phyloP scores from a whole-genome alignment of 176 grass and related monocot genomes.

The Dendrocalamus sinicus region DNA sequence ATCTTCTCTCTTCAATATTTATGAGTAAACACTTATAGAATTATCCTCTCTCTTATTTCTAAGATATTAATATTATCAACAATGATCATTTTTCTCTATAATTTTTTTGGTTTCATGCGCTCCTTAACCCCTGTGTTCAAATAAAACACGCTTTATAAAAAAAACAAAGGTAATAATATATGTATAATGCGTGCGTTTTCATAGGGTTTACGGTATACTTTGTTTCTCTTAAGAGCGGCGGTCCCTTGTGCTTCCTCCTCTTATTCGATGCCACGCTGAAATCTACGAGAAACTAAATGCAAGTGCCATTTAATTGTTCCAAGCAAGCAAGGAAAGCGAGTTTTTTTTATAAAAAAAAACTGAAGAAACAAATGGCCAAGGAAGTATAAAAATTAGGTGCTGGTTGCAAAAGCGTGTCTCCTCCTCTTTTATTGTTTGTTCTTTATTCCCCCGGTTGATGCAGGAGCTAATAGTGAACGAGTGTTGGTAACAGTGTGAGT shows the following conservation, averaged over 20 bases:
- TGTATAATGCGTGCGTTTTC: not conserved
- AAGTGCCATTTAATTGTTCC: not conserved
- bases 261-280: slow-evolving; percentile 37
- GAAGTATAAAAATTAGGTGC: too few relatives aligned
- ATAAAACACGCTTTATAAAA: too few relatives aligned
- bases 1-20: too few relatives aligned
- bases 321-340: too few relatives aligned
- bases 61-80: too few relatives aligned
- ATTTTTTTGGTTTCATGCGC: too few relatives aligned
- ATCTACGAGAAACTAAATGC: not conserved
- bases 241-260: slow-evolving; percentile 21
- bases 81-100: too few relatives aligned
- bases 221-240: slow-evolving; percentile 46
- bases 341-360: too few relatives aligned
- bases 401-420: not conserved
- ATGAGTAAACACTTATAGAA: too few relatives aligned
- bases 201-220: slow-evolving; percentile 16
- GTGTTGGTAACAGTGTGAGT: not conserved
- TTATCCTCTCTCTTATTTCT: too few relatives aligned
- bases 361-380: not conserved
- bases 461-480: not conserved
- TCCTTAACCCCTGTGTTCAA: too few relatives aligned
- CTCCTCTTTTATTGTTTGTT: not conserved
- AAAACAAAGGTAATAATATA: too few relatives aligned
- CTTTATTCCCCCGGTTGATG: not conserved